Base-by-base conservation (phyloP, 23 red algal genomes). In the Gracilariopsis chorda region DNA sequence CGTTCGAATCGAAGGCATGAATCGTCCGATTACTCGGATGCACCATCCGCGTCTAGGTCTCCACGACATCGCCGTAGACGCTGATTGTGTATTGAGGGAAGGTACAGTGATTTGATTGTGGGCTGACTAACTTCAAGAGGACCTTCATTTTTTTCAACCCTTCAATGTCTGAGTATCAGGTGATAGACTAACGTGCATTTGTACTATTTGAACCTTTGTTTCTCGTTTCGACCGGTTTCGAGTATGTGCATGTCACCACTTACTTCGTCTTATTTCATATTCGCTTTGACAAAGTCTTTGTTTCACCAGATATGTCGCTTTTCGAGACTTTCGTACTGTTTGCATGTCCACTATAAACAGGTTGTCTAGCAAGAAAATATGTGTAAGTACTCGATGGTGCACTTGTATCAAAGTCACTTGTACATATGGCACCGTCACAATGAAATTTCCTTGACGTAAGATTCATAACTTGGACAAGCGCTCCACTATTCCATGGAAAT, bases 161-260 rank as follows among this genome's bases (percentile, higher is more conserved):
- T 42, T 5, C 32, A 3, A 17, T n/a, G 47, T 73, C n/a, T n/a
- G n/a, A 23, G 39, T 42, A 32, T 16, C 17, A 73, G 42, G 67
- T 73, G 67, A 35, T 73, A 73, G 67, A 73, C 67, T 73, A 73
- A 73, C 67, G 47, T 35, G 17, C 32, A 68, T 73, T 73, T 46
- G 47, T 73, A 42, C 47, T 47, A 36, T 73, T 36, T 73, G 67
- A 46, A 46, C 67, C 42, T 73, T 73, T 73, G 67, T 73, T 73
- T 73, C 67, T 73, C 24, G 28, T 73, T 73, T 73, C 33, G 39
- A 73, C 42, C 47, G 39, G 1, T 19, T 39, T 33, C 17, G 67
- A 73, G 67, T 25, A 47, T 73, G 67, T 35, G 32, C 36, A 73
- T 73, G 47, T 42, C 33, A 46, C 67, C n/a, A 23, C 67, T 16